These are phyloP conservation scores for Henckelia pumila DNA, from an alignment of 257 asterid species.

Conservation along the genomic window DNA sequence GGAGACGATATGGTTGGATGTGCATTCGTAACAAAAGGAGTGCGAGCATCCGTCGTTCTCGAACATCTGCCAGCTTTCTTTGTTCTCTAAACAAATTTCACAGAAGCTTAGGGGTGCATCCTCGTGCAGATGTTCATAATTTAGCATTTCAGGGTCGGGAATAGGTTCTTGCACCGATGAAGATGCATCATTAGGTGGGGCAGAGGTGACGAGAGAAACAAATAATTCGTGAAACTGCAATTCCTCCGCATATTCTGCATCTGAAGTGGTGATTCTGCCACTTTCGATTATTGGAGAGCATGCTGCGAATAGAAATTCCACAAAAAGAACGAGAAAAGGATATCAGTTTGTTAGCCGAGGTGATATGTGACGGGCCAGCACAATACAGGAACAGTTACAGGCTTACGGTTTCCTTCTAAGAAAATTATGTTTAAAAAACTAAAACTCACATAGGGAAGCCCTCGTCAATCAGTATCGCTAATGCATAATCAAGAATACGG, in stretches of 20 bases:
- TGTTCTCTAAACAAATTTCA: conserved; percentile 59
- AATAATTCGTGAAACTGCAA: conserved; percentile 47
- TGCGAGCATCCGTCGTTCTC: conserved; percentile 44
- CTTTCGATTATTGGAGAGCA: conserved; percentile 10
- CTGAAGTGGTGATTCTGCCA: conserved; percentile 11
- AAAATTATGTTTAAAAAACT: neutral
- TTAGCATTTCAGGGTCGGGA: neutral
- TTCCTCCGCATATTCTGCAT: conserved; percentile 42
- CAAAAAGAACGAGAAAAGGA: conserved; percentile 2
- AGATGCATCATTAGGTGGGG: conserved; percentile 28
- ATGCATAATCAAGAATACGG: neutral
- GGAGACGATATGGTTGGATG: conserved; percentile 41
- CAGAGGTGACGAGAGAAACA: conserved; percentile 36
- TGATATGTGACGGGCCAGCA: neutral
- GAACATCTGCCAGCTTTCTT: conserved; percentile 63
- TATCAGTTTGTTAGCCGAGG: neutral
- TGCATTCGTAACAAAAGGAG: conserved; percentile 64
- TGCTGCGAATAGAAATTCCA: conserved; percentile 18
- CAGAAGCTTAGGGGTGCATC: conserved; percentile 33
- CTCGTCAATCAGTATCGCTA: neutral
- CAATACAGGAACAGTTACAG: neutral
- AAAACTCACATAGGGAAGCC: neutral
- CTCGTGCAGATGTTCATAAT: conserved; percentile 18
- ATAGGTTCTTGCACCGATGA: conserved; percentile 30
- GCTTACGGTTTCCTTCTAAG: neutral